Base-by-base conservation (phyloP, 495 filamentous ascomycete species). In the Hypoxylon trugodes region DNA sequence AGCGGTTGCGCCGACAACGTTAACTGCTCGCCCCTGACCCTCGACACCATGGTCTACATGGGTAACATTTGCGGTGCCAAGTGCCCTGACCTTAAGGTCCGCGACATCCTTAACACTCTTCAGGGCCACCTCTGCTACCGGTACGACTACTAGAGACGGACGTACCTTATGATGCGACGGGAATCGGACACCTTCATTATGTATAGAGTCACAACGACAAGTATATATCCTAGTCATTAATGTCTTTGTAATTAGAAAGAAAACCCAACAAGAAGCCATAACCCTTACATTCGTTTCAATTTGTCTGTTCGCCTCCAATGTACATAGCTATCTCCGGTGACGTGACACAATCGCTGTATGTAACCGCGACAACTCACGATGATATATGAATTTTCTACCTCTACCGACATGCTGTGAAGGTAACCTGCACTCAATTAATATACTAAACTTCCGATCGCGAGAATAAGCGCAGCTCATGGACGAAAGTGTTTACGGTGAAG, bases 1-100 rank as follows among this genome's bases (percentile, higher is more conserved):
- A 73, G 70, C 60, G 70, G 70, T 3, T 73, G 70, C 41, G 70
- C 64, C n/a, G 57, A 67, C 47, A 70, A 55, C 64, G 25, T 16
- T 32, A 66, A 38, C 61, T 73, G 70, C 65, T 18, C 56, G 32
- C 70, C 70, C 4, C 51, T 73, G 19, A 73, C 70, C 5, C 68
- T 64, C 66, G 76, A 70, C 74, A 77, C 65, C 66, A 66, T 65
- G 59, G 70, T 73, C 53, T 75, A 66, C 74, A 72, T 72, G 54
- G 73, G 66, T 55, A 26, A 41, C 48, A 76, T 66, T 68, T 77
- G 65, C 69, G 76, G 69, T 69, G 58, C 19, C 69, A 77, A 70
- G 72, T 76, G 68, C 64, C 75, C 50, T 56, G 73, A 60, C 62
- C 69, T 52, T 24, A 68, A 36, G 47, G 76, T 66, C 53, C 74